A percentile compares a stretch with the other conserved stretches of the same genome.
These are phyloP conservation scores for Leptodermis oblonga DNA, from an alignment of 257 asterid species.

Conservation along the genomic window DNA sequence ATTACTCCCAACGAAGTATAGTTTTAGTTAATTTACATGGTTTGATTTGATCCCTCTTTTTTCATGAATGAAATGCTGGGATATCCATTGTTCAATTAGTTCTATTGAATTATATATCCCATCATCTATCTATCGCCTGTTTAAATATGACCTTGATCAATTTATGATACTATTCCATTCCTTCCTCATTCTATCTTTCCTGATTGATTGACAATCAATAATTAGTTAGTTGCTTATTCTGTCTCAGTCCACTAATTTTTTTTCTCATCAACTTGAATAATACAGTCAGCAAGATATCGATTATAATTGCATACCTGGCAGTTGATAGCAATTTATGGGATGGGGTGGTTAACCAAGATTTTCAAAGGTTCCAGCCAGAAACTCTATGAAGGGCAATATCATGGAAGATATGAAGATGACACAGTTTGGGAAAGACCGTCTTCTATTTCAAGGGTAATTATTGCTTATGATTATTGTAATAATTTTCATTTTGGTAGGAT, in stretches of 20 bases:
- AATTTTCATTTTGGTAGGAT: neutral
- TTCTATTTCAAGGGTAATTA: constrained; percentile 50
- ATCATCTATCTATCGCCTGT: neutral
- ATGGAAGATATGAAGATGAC: constrained; percentile 64
- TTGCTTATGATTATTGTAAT: constrained; percentile 1
- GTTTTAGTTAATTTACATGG: neutral
- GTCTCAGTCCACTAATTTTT: neutral
- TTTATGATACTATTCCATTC: neutral
- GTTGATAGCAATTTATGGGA: constrained; percentile 27
- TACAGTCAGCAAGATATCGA: constrained; percentile 33
- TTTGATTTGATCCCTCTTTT: neutral
- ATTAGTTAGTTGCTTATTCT: neutral
- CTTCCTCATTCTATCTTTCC: neutral
- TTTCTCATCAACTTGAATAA: constrained; percentile 4
- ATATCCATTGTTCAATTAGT: neutral
- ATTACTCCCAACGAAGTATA: neutral
- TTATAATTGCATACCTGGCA: constrained; percentile 21
- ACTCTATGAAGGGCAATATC: constrained; percentile 63
- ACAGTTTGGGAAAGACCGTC: constrained; percentile 63
- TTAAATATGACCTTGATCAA: neutral
- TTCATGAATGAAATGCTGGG: neutral
- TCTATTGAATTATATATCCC: neutral
- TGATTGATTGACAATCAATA: neutral
- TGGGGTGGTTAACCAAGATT: constrained; percentile 90
- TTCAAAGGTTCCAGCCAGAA: constrained; percentile 67